Evolutionary conservation across 495 filamentous ascomycete species (phyloP).

Genomic region (Penicillium subrubescens): DNA sequence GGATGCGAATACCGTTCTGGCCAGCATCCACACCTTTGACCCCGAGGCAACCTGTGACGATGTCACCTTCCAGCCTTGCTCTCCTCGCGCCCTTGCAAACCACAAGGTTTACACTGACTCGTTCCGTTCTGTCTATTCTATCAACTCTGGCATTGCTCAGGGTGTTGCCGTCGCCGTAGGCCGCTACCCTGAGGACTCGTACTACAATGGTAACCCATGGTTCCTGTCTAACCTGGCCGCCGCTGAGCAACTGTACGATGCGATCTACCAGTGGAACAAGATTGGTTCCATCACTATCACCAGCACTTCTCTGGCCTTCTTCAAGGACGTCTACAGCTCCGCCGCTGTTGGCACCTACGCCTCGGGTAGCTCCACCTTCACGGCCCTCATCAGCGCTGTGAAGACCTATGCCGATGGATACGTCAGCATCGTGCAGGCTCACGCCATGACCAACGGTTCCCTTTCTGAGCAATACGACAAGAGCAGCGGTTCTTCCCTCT

Average conservation of each 20-base stretch:
- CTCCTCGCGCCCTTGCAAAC: conserved; percentile 62
- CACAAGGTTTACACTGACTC: conserved; percentile 66
- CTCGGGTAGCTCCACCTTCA: conserved; percentile 47
- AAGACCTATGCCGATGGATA: conserved; percentile 66
- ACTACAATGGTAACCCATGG: conserved; percentile 71
- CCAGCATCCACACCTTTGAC: conserved; percentile 66
- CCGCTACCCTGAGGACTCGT: conserved; percentile 69
- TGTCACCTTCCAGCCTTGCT: conserved; percentile 62
- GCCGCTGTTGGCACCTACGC: conserved; percentile 54
- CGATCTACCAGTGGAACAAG: conserved; percentile 60
- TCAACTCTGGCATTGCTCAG: conserved; percentile 53
- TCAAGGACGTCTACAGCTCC: conserved; percentile 51
- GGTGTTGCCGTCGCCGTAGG: conserved; percentile 62
- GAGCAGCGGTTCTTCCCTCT: conserved; percentile 49
- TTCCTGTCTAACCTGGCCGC: conserved; percentile 65
- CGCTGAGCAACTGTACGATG: conserved; percentile 67
- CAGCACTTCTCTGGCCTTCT: conserved; percentile 56
- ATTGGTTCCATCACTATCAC: conserved; percentile 54
- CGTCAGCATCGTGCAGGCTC: conserved; percentile 53
- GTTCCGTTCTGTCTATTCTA: conserved; percentile 58
- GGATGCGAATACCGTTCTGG: conserved; percentile 65
- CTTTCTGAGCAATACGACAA: conserved; percentile 64
- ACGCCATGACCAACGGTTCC: conserved; percentile 51
- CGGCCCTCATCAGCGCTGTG: conserved; percentile 57
- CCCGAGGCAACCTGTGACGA: conserved; percentile 53